A percentile compares a stretch with the other conserved stretches of the same genome.
phyloP scores from a whole-genome alignment of 768 basidiomycete species.

The Lanmaoa pseudosensibilis region DNA sequence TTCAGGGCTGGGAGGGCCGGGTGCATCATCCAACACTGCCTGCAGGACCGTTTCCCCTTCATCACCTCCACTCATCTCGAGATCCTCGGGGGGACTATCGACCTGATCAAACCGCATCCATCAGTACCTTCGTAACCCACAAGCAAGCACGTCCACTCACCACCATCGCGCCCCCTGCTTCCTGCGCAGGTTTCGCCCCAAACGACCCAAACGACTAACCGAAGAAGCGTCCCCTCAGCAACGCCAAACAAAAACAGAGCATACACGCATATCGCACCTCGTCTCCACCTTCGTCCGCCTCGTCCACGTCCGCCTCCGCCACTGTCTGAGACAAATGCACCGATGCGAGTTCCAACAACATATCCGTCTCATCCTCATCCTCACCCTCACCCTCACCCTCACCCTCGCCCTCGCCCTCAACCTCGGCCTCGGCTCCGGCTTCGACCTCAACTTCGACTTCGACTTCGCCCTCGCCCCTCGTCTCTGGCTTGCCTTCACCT shows the following conservation, averaged over 20 bases:
- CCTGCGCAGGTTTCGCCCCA: background rate
- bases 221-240: background rate
- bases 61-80: background rate
- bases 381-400: background rate
- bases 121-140: background rate
- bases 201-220: background rate
- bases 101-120: background rate
- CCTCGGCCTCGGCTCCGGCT: too few relatives aligned
- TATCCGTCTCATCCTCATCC: constrained; percentile 16
- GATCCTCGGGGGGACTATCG: background rate
- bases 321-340: constrained; percentile 18
- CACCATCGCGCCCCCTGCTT: background rate
- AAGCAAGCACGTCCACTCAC: constrained; percentile 2
- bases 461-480: background rate
- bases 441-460: too few relatives aligned
- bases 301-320: background rate
- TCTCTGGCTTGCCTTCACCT: background rate
- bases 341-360: constrained; percentile 25
- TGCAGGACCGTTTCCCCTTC: background rate
- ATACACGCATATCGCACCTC: constrained; percentile 11
- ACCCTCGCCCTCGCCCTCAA: background rate
- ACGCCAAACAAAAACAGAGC: background rate
- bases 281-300: background rate
- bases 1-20: background rate
- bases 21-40: background rate